Base-by-base conservation (phyloP, 2,329 filamentous ascomycete species). In the Verticillium alfalfae region DNA sequence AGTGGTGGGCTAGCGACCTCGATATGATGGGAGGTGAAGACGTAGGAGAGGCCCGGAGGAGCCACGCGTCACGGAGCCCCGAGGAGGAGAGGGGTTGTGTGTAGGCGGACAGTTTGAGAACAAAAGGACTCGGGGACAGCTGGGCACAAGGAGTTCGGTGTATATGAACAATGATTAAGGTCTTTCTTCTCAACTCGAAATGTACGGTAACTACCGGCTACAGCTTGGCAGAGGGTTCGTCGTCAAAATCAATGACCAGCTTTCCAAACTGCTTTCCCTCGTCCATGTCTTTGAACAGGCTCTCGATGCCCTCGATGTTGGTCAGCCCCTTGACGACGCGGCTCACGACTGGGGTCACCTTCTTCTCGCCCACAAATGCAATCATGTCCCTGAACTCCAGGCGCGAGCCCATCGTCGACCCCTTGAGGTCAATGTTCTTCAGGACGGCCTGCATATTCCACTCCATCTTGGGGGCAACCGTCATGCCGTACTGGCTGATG, bases 341-440 rank as follows among this genome's bases (percentile, higher is more conserved):
- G 66, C 90, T 95, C 1, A 98, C 84, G 3, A 97, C 81, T 0
- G 94, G 93, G 60, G 79, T 83, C 64, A 97, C 88, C 70, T 88
- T 84, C 66, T 92, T 86, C 65, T 87, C 77, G 13, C 81, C 81
- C 39, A 97, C 90, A 76, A 97, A 97, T 1, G 83, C 81, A 6
- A 97, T 82, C 92, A 98, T 97, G 26, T 95, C 91, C n/a, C 80
- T 80, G 71, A 97, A 98, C 76, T 98, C 95, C 70, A 86, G 88
- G 55, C 91, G 84, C 34, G 92, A 96, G 0, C 94, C 94, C 93
- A 98, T 97, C 0, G 93, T 97, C 15, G 86, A 88, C 18, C 95
- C 94, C 57, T 85, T 84, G 34, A 98, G 82, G 67, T 98, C 94
- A 60, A 97, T 84, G 70, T 98, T 97, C 74, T 89, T 91, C 64